phyloP scores from a whole-genome alignment of 2,329 filamentous ascomycete species.

The Pseudocercospora eumusae region DNA sequence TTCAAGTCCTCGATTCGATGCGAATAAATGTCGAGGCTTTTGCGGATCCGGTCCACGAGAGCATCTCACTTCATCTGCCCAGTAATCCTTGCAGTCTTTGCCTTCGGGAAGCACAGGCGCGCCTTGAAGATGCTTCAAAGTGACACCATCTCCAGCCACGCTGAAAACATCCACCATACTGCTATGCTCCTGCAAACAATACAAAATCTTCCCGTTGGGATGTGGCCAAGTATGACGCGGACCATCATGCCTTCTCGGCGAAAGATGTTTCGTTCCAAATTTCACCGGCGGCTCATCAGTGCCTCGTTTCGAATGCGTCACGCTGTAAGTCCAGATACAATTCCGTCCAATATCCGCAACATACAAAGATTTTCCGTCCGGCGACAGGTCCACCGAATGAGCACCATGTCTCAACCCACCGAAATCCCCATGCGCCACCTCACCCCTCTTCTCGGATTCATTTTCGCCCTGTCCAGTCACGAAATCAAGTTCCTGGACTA shows the following conservation, averaged over 20 bases:
- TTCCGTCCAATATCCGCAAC: constrained; percentile 42
- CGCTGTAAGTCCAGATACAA: constrained; percentile 40
- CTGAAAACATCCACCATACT: constrained; percentile 41
- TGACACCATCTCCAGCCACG: constrained; percentile 34
- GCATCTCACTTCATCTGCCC: constrained; percentile 42
- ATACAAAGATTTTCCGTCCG: constrained; percentile 36
- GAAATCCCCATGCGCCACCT: constrained; percentile 40
- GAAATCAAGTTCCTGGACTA: constrained; percentile 40
- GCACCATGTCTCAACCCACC: constrained; percentile 40
- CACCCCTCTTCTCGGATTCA: constrained; percentile 32
- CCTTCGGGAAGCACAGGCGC: constrained; percentile 37
- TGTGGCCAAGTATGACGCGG: constrained; percentile 42
- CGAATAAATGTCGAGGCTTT: constrained; percentile 38
- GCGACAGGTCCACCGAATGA: constrained; percentile 38
- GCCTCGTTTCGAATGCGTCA: constrained; percentile 25
- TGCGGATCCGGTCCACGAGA: constrained; percentile 33
- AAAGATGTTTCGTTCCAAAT: constrained; percentile 35
- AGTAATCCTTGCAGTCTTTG: constrained; percentile 39
- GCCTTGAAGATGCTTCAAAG: constrained; percentile 34
- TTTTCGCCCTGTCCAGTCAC: constrained; percentile 34
- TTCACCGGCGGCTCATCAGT: constrained; percentile 31
- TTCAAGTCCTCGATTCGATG: constrained; percentile 39
- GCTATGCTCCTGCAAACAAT: constrained; percentile 42
- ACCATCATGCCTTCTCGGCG: constrained; percentile 38
- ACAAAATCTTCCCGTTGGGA: constrained; percentile 39